Base-by-base conservation (phyloP, 306 rosid species). In the Cercis canadensis region DNA sequence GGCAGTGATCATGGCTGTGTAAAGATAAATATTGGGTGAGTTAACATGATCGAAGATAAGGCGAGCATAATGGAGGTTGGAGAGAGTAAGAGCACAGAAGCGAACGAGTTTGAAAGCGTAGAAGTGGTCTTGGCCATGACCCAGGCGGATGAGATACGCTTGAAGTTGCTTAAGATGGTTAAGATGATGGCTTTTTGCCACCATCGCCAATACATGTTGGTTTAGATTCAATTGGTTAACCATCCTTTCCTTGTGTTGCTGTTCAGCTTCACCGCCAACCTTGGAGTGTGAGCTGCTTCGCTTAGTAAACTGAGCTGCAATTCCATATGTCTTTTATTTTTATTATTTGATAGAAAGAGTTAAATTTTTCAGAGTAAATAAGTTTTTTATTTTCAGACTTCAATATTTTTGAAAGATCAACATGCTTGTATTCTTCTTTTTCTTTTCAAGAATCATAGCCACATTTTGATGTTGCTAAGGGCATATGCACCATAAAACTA, bases 61-160 rank as follows among this genome's bases (percentile, higher is more conserved):
- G 41, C 88, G 90, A 31, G 94, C 88, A 45, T 92, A 82, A 66
- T 57, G 65, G 21, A 87, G 84, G 59, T 88, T 75, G 45, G 84
- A 65, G 65, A 88, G 92, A 10, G 84, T 32, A 24, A 76, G 72
- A 40, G 83, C 67, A 46, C 79, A 81, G 85, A 83, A 87, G 57
- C 96, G 92, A 65, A 92, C 57, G 31, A 92, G 94, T 70, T 92
- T 87, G 78, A 89, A 89, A 41, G 90, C 89, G 67, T 75, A 89
- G 74, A 89, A 80, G 58, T 89, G 85, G n/a, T 90, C 82, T 62
- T 86, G 96, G 59, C 85, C 55, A 54, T 87, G 91, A 31, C 92
- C 96, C 0, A 85, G 75, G 4, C 83, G 59, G 34, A 63, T 79
- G 76, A 89, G 78, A 36, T 77, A 73, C 4, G 76, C 82, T 76